These are phyloP conservation scores for Vitis hybrid DNA, from an alignment of 177 flowering plant genomes.

Conservation along the genomic window DNA sequence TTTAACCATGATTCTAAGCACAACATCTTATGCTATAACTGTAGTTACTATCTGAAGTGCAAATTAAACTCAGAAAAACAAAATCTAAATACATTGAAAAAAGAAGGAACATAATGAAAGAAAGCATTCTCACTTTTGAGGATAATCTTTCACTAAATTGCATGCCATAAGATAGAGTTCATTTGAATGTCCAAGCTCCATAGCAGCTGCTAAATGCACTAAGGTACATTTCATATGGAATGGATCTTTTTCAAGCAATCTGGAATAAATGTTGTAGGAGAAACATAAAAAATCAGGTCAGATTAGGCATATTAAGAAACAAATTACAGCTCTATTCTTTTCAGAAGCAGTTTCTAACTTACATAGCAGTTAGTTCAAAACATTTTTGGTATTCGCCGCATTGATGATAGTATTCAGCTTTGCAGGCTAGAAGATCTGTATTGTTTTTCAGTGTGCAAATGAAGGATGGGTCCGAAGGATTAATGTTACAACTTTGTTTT, in stretches of 20 bases:
- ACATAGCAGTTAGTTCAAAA: slow-evolving; percentile 83
- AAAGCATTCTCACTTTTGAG: slow-evolving; percentile 75
- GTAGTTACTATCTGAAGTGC: too few species aligned
- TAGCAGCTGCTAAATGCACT: slow-evolving; percentile 95
- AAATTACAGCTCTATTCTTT: not conserved
- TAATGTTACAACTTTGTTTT: slow-evolving; percentile 43
- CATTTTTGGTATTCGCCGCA: slow-evolving; percentile 97
- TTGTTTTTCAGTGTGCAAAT: slow-evolving; percentile 58
- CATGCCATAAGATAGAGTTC: slow-evolving; percentile 96
- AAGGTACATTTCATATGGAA: slow-evolving; percentile 88
- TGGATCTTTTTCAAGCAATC: slow-evolving; percentile 94
- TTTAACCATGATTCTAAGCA: too few species aligned
- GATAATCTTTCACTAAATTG: slow-evolving; percentile 94
- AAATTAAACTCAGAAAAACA: not conserved
- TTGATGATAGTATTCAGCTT: slow-evolving; percentile 96
- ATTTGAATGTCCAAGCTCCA: slow-evolving; percentile 95
- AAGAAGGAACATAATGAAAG: not conserved
- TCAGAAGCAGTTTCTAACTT: slow-evolving; percentile 25
- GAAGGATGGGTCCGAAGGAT: slow-evolving; percentile 42
- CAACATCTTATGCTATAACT: too few species aligned
- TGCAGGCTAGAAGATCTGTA: slow-evolving; percentile 92
- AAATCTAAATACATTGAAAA: not conserved
- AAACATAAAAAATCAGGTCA: slow-evolving; percentile 1
- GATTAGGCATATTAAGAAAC: not conserved
- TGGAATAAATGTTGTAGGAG: slow-evolving; percentile 25